Evolutionary conservation across 306 rosid species (phyloP), one percentile per base, ranked within the genome.

Genomic region (Vigna radiata): DNA sequence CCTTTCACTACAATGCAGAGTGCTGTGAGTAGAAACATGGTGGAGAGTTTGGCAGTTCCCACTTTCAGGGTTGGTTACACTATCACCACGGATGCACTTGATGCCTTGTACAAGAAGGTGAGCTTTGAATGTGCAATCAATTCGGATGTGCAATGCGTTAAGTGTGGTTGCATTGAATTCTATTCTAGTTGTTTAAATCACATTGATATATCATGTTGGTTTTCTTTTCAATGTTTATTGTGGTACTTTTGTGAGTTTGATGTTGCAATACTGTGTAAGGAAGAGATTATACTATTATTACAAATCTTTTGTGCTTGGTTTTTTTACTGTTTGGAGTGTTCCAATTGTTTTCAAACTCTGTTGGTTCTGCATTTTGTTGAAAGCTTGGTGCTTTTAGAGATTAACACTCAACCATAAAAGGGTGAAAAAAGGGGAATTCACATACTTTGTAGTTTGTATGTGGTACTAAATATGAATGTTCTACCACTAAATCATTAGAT

Each of bases 1-100:
- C 98, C 98, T n/a, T 96, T 96, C 55, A 92, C 97, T 0, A 89
- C 97, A 72, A 96, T 96, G 99, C 99, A 96, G 86, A 88, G 82
- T 68, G 99, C 99, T 33, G 97, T 95, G 73, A 89, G 97, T 78
- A 83, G 95, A 83, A 95, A 95, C 78, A 95, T 92, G 99, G 81
- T 87, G 48, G 93, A 90, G 83, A 95, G 99, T 82, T 85, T 95
- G 78, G 76, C 75, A 0, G 97, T 92, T 29, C 98, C 99, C 0
- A 89, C 97, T 29, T 95, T 92, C 65, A 91, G 98, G 85, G 99
- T 95, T 56, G 99, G 99, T 13, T 95, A 95, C 83, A 89, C 97
- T 39, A 86, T 95, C 83, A 82, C 90, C 41, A 88, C 97, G 2
- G 87, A 87, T 80, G 98, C 93, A 14, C 94, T 92, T 62, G 99